Evolutionary conservation across 1,284 basidiomycete species (phyloP).

Genomic region (Fomitopsis schrenkii): DNA sequence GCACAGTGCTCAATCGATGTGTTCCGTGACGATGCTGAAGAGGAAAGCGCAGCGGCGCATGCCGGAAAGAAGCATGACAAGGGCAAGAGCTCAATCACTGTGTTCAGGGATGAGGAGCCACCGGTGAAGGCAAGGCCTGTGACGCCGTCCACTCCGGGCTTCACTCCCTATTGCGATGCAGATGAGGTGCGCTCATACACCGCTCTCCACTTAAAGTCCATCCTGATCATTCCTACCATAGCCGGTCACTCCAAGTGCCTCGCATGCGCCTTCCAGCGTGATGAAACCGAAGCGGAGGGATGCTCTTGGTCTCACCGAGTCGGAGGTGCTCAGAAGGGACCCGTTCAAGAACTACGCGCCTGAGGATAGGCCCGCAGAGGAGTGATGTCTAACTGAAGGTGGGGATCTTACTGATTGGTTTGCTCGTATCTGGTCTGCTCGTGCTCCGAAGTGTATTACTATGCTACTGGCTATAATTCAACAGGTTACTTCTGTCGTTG

Average conservation of each 20-base stretch:
- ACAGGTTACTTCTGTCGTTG: neutral
- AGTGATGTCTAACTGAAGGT: slow-evolving; percentile 7
- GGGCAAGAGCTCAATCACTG: slow-evolving; percentile 13
- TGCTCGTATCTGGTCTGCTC: neutral
- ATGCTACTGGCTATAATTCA: neutral
- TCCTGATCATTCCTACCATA: slow-evolving; percentile 12
- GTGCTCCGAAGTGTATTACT: neutral
- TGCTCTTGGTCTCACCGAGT: slow-evolving; percentile 46
- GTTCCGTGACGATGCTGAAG: slow-evolving; percentile 20
- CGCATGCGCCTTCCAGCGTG: slow-evolving; percentile 40
- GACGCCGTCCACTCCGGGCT: slow-evolving; percentile 47
- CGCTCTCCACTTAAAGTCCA: neutral
- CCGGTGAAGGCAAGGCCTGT: slow-evolving; percentile 6
- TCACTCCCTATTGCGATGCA: slow-evolving; percentile 60
- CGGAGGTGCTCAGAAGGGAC: slow-evolving; percentile 70
- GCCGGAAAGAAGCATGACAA: slow-evolving; percentile 23
- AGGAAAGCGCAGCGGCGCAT: neutral
- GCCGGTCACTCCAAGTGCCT: slow-evolving; percentile 21
- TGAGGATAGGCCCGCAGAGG: slow-evolving; percentile 21
- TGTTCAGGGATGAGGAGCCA: slow-evolving; percentile 22
- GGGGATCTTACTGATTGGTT: neutral
- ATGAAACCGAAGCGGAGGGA: slow-evolving; percentile 52
- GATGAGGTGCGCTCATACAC: slow-evolving; percentile 41
- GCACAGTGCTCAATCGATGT: slow-evolving; percentile 17
- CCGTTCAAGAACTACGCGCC: slow-evolving; percentile 69